Base-by-base conservation (phyloP, 768 basidiomycete genomes). In the Podaxis sp. region DNA sequence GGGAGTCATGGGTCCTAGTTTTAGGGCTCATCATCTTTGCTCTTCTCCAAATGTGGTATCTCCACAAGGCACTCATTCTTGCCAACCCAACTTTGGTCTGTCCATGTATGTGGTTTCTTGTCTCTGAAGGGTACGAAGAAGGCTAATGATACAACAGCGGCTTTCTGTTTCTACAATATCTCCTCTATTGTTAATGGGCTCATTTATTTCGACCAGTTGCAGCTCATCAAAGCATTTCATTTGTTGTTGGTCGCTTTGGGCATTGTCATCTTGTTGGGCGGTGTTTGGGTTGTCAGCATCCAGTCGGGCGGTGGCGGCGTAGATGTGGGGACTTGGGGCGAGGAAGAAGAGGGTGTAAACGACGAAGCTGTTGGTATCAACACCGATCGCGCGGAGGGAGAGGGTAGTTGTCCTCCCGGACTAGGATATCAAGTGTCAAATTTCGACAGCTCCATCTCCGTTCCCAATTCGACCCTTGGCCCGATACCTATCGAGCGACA, bases 131-230 rank as follows among this genome's bases (percentile, higher is more conserved):
- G 64, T 69, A 44, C 30, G 22, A 44, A 68, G 8, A 61, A 64
- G 65, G 24, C 63, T 67, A 44, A 73, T 62, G n/a, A 61, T 63
- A 59, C 64, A 58, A 26, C 68, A 86, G 88, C 93, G 71, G 94
- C 95, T 4, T 98, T 96, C 76, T 96, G 94, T 74, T 93, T 95
- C 74, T 98, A 96, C 77, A 98, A 96, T 72, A 73, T 96, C 13
- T 93, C 93, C 2, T 93, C 92, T 24, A 96, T 98, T 72, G 80
- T 95, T 62, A 95, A 95, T 67, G 91, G 92, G 4, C 81, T 96
- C 58, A 85, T 96, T 51, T 97, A 95, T 74, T 97, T 92, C 72
- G 80, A 95, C 72, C 94, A 98, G 70, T 85, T 93, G 69, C 81
- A 85, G 17, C 79, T 87, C 24, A 87, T 98, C 40, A 76, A 86